Conservation (phyloP, 1,284 basidiomycete species). For the Mycosarcoma mackinlayi region DNA sequence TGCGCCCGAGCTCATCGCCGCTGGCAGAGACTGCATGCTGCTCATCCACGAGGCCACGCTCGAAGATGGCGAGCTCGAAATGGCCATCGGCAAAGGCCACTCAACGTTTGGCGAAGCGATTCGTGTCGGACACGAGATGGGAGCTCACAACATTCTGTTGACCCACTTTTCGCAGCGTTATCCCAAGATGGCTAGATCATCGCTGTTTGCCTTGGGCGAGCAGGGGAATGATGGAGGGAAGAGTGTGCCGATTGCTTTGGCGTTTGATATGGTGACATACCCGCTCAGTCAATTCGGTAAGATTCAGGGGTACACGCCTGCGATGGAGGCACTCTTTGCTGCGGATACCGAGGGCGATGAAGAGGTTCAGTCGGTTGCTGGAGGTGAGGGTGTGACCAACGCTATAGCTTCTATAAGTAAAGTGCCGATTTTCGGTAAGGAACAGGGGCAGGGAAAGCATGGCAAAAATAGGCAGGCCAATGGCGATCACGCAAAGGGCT, state of each 20-base stretch:
- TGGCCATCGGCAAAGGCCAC: constrained; percentile 83
- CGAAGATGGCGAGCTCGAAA: constrained; percentile 74
- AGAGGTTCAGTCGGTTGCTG: constrained; percentile 43
- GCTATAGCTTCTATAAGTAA: too few species aligned
- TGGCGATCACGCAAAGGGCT: constrained; percentile 2
- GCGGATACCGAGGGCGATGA: constrained; percentile 75
- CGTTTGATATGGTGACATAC: constrained; percentile 83
- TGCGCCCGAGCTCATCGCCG: constrained; percentile 76
- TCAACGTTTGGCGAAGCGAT: constrained; percentile 90
- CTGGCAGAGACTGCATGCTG: constrained; percentile 79
- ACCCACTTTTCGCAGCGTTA: constrained; percentile 97
- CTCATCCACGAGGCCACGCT: constrained; percentile 95
- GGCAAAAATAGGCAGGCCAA: constrained; percentile 5
- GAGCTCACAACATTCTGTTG: constrained; percentile 81
- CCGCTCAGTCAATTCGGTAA: constrained; percentile 83
- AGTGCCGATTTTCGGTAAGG: not conserved
- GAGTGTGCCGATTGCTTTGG: constrained; percentile 73
- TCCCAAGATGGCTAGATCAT: constrained; percentile 79
- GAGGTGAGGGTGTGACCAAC: not conserved
- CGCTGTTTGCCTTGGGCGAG: constrained; percentile 23
- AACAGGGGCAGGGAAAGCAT: not conserved
- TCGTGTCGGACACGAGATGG: constrained; percentile 78
- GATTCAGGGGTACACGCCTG: constrained; percentile 78
- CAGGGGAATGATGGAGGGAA: constrained; percentile 1
- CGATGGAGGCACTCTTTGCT: constrained; percentile 77